A percentile compares a stretch with the other conserved stretches of the same genome.
Conservation (phyloP, 2,329 filamentous ascomycete genomes). For the Nothophoma quercina region DNA sequence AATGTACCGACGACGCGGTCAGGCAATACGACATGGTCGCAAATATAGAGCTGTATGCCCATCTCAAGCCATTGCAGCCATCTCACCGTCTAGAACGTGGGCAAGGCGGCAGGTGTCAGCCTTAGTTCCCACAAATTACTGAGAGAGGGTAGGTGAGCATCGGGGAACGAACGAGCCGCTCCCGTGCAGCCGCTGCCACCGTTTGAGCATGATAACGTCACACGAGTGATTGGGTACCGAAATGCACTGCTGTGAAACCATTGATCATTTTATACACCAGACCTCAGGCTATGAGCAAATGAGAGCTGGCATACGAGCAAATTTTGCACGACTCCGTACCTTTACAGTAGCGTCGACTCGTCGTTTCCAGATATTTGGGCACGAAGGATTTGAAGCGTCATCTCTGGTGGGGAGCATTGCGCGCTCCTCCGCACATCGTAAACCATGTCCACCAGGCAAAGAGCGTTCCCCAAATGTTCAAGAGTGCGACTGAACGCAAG, state of each 20-base stretch:
- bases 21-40: slow-evolving; percentile 6
- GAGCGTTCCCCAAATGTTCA: too few species aligned
- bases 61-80: slow-evolving; percentile 5
- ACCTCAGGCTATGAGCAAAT: background rate
- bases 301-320: slow-evolving; percentile 4
- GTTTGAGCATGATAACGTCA: background rate
- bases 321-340: slow-evolving; percentile 13
- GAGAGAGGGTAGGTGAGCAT: background rate
- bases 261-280: background rate
- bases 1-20: background rate
- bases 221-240: slow-evolving; percentile 10
- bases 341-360: slow-evolving; percentile 1
- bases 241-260: slow-evolving; percentile 8
- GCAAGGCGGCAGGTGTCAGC: background rate
- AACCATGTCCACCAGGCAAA: background rate
- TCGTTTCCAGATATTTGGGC: background rate
- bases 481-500: too few species aligned
- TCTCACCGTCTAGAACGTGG: slow-evolving; percentile 5
- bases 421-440: slow-evolving; percentile 13
- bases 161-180: slow-evolving; percentile 16
- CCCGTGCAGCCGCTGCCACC: slow-evolving; percentile 16
- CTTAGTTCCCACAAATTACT: slow-evolving; percentile 3
- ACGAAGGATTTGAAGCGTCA: slow-evolving; percentile 4
- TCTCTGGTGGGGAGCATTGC: slow-evolving; percentile 2
- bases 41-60: slow-evolving; percentile 6